Evolutionary conservation across 805 yeast genomes (phyloP), one percentile per base, ranked within the genome.

Genomic region (Wickerhamomyces xylosicus): DNA sequence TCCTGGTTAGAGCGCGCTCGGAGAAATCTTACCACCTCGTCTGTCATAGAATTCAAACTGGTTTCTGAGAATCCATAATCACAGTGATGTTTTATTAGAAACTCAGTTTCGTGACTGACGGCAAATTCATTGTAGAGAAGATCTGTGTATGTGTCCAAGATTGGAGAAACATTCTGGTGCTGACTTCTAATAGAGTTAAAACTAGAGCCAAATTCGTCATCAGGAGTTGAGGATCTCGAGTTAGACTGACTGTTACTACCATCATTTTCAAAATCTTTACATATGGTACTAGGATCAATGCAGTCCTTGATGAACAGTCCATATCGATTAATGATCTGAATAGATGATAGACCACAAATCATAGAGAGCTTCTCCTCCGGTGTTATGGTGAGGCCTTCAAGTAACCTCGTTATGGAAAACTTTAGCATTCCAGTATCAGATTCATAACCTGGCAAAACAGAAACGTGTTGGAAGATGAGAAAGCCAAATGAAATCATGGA

Each of bases 161-260:
- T n/a, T n/a, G n/a, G n/a, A n/a, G n/a, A n/a, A n/a, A n/a, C n/a
- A n/a, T n/a, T n/a, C n/a, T n/a, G n/a, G n/a, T n/a, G n/a, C n/a
- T n/a, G n/a, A n/a, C n/a, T n/a, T n/a, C n/a, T n/a, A n/a, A n/a
- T n/a, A n/a, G n/a, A n/a, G n/a, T n/a, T n/a, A n/a, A n/a, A n/a
- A n/a, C n/a, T n/a, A n/a, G n/a, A n/a, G n/a, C n/a, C n/a, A n/a
- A 54, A 52, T 4, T 41, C 56, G 31, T 38, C 43, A 11, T 29
- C 34, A 5, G 16, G 8, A 2, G 13, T 16, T 11, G 8, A n/a
- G n/a, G 4, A 13, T 11, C n/a, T 17, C 2, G 41, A 27, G 4
- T 20, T 11, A 3, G 25, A 18, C 5, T 34, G 40, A 3, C 17
- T 9, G 8, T 35, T 22, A 10, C 27, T 36, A 17, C 19, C 19